These are phyloP conservation scores for Conringia planisiliqua DNA, from an alignment of 345 rosid species.

Conservation along the genomic window DNA sequence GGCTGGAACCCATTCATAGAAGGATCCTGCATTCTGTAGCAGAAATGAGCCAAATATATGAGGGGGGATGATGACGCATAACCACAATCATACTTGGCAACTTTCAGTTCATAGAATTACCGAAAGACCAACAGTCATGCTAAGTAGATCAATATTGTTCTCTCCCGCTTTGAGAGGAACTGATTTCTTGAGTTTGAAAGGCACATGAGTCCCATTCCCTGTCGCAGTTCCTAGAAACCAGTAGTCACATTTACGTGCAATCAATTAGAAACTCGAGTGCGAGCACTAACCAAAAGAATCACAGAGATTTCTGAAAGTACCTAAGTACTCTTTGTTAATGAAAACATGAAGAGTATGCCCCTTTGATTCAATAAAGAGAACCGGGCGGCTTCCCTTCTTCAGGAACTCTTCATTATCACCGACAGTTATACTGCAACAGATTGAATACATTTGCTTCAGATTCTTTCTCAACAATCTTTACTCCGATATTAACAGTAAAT, in stretches of 20 bases:
- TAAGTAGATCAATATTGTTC: constrained; percentile 71
- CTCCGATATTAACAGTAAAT: neutral
- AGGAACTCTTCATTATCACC: constrained; percentile 54
- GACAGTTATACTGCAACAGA: constrained; percentile 52
- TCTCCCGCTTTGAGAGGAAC: constrained; percentile 70
- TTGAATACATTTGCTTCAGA: constrained; percentile 14
- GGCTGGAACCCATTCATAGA: constrained; percentile 76
- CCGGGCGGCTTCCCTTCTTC: constrained; percentile 51
- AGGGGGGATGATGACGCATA: neutral
- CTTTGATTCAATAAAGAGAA: constrained; percentile 75
- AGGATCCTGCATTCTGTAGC: constrained; percentile 81
- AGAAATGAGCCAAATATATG: constrained; percentile 3
- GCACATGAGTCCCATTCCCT: constrained; percentile 68
- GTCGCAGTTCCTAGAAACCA: constrained; percentile 58
- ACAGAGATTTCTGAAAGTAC: constrained; percentile 29
- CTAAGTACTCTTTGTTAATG: constrained; percentile 69
- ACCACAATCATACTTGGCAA: neutral
- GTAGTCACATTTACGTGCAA: neutral
- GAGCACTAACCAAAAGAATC: constrained; percentile 8
- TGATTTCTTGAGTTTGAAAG: constrained; percentile 53
- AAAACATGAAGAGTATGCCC: constrained; percentile 92
- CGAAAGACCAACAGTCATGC: constrained; percentile 87
- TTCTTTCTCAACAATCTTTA: neutral
- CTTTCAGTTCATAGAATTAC: constrained; percentile 41
- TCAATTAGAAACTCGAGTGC: neutral